Evolutionary conservation across 192 early-diverging fungal genomes (phyloP), one percentile per base, ranked within the genome.

Genomic region (Coemansia sp.): DNA sequence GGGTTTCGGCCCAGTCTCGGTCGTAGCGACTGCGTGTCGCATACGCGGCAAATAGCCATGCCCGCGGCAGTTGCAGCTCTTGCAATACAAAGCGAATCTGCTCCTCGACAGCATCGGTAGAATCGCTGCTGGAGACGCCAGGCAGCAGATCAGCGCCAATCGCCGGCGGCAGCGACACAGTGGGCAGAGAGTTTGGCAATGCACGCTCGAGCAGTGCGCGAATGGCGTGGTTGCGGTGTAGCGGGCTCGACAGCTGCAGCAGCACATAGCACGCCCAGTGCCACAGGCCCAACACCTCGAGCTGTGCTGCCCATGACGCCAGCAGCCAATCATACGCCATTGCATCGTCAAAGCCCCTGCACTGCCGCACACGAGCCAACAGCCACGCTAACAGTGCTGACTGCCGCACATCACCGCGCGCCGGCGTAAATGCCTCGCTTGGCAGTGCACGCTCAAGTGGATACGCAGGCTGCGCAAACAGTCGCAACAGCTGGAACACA

Each of bases 201-300:
- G 70, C 67, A 9, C 76, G 69, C 43, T 74, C 66, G 3, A 76
- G 25, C 22, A 74, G 37, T 1, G 67, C 54, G 4, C 77, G 81
- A 24, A 92, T 82, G 0, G 84, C 70, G 11, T 63, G 38, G 21
- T 80, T 83, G 5, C 85, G 75, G n/a, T 75, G 73, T 2, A 39
- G 14, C 0, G 59, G 49, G 29, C 78, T 69, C 8, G 82, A 75
- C 54, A 96, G 65, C 62, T 89, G 91, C 54, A 92, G 65, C 4
- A 84, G 76, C 22, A 93, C 88, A 83, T 86, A 96, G 38, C 89
- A 72, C 2, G 92, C 86, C 94, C 93, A 95, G 37, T 92, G 71
- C 90, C 91, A 95, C 23, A 92, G 69, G 0, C 92, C 93, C 29
- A 92, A 47, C 0, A 56, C 50, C 79, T 94, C 92, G 12, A 97